Conservation (phyloP, 2,329 filamentous ascomycete genomes). For the Alternaria hordeiaustralica region DNA sequence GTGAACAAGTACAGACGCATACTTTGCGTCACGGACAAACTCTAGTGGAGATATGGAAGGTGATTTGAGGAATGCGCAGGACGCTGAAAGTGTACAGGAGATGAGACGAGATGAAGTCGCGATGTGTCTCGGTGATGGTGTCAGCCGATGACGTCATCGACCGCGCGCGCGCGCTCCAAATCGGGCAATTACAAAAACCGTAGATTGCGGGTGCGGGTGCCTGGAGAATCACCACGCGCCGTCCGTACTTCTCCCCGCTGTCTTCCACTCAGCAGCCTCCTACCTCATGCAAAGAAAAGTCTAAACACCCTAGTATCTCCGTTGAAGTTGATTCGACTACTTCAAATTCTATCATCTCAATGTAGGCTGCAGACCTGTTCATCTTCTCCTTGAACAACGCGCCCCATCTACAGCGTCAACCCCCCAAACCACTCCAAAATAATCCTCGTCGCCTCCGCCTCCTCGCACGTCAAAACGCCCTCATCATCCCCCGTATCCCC, state of each 20-base stretch:
- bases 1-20: too few relatives aligned
- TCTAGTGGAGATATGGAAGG: too few relatives aligned
- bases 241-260: background rate
- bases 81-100: accelerated
- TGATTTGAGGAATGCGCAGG: background rate
- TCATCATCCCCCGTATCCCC: slow-evolving; percentile 24
- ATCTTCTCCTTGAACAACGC: too few relatives aligned
- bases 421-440: slow-evolving; percentile 42
- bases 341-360: accelerated
- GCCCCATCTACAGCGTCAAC: slow-evolving; percentile 38
- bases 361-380: background rate
- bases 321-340: accelerated
- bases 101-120: background rate
- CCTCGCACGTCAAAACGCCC: slow-evolving; percentile 33
- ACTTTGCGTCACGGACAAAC: too few relatives aligned
- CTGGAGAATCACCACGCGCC: background rate
- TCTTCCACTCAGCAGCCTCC: background rate
- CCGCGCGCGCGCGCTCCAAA: too few relatives aligned
- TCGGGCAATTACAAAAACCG: background rate
- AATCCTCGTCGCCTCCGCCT: slow-evolving; percentile 40
- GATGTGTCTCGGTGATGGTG: background rate
- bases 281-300: background rate
- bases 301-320: background rate
- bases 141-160: background rate
- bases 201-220: background rate